Percentiles rank a stretch among this genome's conserved stretches.
Conservation (phyloP, 1,284 basidiomycete species). For the Naganishia cerealis region DNA sequence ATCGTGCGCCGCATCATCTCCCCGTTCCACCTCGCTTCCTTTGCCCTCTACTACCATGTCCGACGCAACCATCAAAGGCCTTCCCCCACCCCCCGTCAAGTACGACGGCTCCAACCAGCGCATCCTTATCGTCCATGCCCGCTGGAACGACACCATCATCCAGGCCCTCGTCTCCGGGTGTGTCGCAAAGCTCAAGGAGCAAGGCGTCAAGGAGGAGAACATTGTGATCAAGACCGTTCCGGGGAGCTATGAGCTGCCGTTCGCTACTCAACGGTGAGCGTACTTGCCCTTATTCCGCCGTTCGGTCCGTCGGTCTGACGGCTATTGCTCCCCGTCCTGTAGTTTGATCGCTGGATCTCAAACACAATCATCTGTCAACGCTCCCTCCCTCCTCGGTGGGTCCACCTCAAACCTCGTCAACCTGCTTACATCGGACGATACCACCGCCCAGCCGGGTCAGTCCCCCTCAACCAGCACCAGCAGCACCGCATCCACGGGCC, state of each 20-base stretch:
- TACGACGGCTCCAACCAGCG: conserved; percentile 77
- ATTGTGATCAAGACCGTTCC: conserved; percentile 90
- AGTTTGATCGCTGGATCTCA: conserved; percentile 53
- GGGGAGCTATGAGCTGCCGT: conserved; percentile 88
- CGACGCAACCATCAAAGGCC: conserved; percentile 68
- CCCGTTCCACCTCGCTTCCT: not conserved
- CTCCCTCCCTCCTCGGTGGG: conserved; percentile 48
- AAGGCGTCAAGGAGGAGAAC: conserved; percentile 84
- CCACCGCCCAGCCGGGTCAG: conserved; percentile 53
- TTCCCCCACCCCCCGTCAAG: conserved; percentile 60
- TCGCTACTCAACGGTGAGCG: conserved; percentile 71
- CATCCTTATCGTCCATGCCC: conserved; percentile 84
- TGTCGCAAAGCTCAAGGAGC: conserved; percentile 71
- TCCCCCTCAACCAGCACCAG: conserved; percentile 56
- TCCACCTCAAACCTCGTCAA: conserved; percentile 59
- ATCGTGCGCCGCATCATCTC: not conserved
- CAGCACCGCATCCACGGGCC: conserved; percentile 60
- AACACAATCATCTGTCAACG: conserved; percentile 48
- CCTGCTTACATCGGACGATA: conserved; percentile 69
- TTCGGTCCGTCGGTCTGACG: not conserved
- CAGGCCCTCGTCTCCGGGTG: conserved; percentile 78
- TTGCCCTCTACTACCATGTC: conserved; percentile 41
- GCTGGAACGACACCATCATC: conserved; percentile 87
- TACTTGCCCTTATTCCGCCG: too few relatives aligned
- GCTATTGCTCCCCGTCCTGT: not conserved